Base-by-base conservation (phyloP, 306 rosid genomes). In the Vigna mungo region DNA sequence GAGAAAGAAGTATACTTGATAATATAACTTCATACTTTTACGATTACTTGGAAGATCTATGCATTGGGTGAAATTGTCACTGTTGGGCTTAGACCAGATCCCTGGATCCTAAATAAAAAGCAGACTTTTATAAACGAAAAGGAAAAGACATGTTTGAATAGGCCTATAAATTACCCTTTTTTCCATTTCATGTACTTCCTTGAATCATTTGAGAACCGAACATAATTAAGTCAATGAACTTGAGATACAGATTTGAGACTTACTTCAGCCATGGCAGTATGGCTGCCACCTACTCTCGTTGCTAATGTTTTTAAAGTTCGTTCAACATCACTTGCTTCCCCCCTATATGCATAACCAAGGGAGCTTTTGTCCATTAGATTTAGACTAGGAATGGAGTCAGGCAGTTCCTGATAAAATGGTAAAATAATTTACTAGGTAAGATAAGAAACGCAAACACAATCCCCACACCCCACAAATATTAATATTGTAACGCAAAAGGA, bases 21-120 rank as follows among this genome's bases (percentile, higher is more conserved):
- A 30, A 49, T 11, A 48, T 27, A 51, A 47, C 61, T 51, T 69
- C 96, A 56, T 86, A 92, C 96, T 84, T 90, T 86, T 95, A 62
- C 76, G 90, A 70, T 65, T 90, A 72, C 63, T 90, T 34, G 88
- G 70, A 58, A 49, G 78, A 59, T 84, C 86, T 34, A 92, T 87
- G 87, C 99, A 95, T 51, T 86, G 91, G 75, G 89, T 87, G 84
- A 88, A 92, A 76, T 92, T 90, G 74, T 86, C 91, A 36, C 87
- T 88, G 89, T 86, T 52, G 53, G 91, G 90, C 80, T 81, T 82
- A 77, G 85, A 79, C 99, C 99, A 95, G 81, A 91, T 73, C 60
- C 80, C 89, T 70, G 88, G 84, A 65, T 62, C 84, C 99, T 91
- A 85, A 89, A 88, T 66, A 81, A 87, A 71, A 85, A 84, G 60